Percentiles rank a stretch among this genome's conserved stretches.
phyloP scores from a whole-genome alignment of 2,329 filamentous ascomycete genomes.

The Grosmannia huntii region DNA sequence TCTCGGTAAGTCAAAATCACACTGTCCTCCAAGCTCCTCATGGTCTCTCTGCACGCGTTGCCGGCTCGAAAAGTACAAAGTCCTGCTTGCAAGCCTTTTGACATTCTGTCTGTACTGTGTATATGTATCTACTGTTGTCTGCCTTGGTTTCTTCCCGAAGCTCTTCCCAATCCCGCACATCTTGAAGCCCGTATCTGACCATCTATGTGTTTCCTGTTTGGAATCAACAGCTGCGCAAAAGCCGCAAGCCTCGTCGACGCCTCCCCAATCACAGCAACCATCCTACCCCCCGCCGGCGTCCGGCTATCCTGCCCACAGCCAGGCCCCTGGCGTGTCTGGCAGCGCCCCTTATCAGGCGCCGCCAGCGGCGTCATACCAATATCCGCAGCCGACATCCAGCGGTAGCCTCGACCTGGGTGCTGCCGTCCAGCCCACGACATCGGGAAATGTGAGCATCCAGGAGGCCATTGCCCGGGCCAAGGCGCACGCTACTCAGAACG shows the following conservation, averaged over 20 bases:
- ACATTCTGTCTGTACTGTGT: neutral
- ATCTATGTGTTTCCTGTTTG: conserved; percentile 1
- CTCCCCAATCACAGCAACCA: conserved; percentile 6
- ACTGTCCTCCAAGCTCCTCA: neutral
- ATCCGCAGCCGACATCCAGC: conserved; percentile 55
- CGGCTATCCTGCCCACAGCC: conserved; percentile 6
- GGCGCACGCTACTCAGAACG: conserved; percentile 69
- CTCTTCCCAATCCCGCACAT: neutral
- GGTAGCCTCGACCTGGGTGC: conserved; percentile 70
- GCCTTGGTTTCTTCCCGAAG: neutral
- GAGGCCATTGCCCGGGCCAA: conserved; percentile 79
- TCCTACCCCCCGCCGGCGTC: conserved; percentile 12
- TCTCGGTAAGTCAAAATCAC: conserved; percentile 12
- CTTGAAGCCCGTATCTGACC: conserved; percentile 8
- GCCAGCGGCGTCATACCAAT: conserved; percentile 12
- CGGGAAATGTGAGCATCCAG: conserved; percentile 70
- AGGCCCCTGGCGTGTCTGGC: conserved; percentile 4
- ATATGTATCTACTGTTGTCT: neutral
- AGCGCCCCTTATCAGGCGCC: conserved; percentile 4
- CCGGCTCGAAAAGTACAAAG: neutral
- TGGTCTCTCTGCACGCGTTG: neutral
- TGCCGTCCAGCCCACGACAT: conserved; percentile 60
- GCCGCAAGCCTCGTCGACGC: conserved; percentile 3
- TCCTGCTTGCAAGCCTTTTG: conserved; percentile 1
- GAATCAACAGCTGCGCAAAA: conserved; percentile 14